A percentile compares a stretch with the other conserved stretches of the same genome.
Evolutionary conservation across 2,329 filamentous ascomycete genomes (phyloP).

Genomic region (Nothophaeocryptopus gaeumannii): DNA sequence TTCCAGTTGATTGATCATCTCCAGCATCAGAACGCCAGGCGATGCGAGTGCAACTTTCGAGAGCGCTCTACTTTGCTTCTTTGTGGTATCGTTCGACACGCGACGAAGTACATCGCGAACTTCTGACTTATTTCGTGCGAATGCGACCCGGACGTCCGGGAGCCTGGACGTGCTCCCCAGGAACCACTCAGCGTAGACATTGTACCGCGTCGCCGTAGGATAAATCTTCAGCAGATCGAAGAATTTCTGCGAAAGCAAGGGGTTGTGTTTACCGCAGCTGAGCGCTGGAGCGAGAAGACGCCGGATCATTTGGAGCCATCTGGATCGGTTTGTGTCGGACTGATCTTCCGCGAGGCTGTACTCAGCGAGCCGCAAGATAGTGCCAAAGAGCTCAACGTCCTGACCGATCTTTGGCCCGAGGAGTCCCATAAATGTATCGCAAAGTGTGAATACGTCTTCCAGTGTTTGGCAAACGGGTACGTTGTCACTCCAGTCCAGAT

Average conservation of each 20-base stretch:
- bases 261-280: constrained; percentile 80
- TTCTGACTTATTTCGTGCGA: constrained; percentile 71
- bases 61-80: constrained; percentile 79
- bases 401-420: constrained; percentile 87
- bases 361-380: constrained; percentile 79
- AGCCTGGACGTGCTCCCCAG: constrained; percentile 69
- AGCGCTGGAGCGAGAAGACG: constrained; percentile 83
- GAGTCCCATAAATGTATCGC: constrained; percentile 77
- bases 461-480: constrained; percentile 86
- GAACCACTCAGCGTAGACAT: constrained; percentile 92
- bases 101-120: constrained; percentile 85
- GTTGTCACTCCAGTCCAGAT: constrained; percentile 95
- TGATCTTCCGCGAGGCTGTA: constrained; percentile 68
- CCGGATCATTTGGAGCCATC: constrained; percentile 83
- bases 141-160: constrained; percentile 74
- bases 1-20: constrained; percentile 86
- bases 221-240: constrained; percentile 80
- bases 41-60: constrained; percentile 91
- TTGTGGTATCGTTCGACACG: constrained; percentile 80
- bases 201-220: constrained; percentile 72
- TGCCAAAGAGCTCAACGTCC: constrained; percentile 73
- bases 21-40: constrained; percentile 85
- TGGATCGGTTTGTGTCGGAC: constrained; percentile 66
- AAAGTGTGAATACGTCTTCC: constrained; percentile 86
- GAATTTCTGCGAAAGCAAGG: constrained; percentile 78